Evolutionary conservation across 2,329 filamentous ascomycete genomes (phyloP), one percentile per base, ranked within the genome.

Genomic region (Penicillium sp.): DNA sequence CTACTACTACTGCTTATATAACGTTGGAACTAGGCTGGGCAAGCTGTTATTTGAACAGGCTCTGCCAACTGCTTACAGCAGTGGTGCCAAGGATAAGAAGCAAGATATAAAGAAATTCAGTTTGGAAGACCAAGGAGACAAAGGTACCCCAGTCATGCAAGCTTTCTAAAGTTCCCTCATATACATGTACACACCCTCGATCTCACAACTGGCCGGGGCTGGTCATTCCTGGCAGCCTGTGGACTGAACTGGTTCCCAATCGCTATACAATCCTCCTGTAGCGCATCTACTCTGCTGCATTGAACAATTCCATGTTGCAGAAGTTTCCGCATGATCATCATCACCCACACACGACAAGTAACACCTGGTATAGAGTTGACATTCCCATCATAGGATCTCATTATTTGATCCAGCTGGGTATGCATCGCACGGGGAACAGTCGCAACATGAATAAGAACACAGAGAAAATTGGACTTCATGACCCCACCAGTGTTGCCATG

Each of bases 331-430:
- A 53, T 15, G 16, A 57, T 50, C 3, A 11, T 28, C 28, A 57
- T 4, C 2, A 57, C 3, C 58, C 54, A 60, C 6, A 58, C 52
- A 7, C 52, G 48, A 28, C 57, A 60, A 4, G 43, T 54, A 11
- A 61, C 30, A 11, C 47, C 47, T 6, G 51, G 54, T 31, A 59
- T 58, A 8, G 35, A 37, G 33, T 56, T 57, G 32, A 58, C 13
- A 14, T 52, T 34, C 3, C 32, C 32, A 36, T 60, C 56, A 27
- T 37, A 44, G 3, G 43, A 43, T 36, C 43, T 45, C 46, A 58
- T 54, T 26, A 50, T 47, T 13, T 49, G 40, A 28, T 58, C 54
- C 11, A 60, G 33, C 14, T 20, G 20, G 14, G 7, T 33, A 17
- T 44, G 35, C 17, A 40, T 33, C 13, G 15, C 35, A 3, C 39